Conservation (phyloP, 768 basidiomycete genomes). For the Phanerochaete sordida region DNA sequence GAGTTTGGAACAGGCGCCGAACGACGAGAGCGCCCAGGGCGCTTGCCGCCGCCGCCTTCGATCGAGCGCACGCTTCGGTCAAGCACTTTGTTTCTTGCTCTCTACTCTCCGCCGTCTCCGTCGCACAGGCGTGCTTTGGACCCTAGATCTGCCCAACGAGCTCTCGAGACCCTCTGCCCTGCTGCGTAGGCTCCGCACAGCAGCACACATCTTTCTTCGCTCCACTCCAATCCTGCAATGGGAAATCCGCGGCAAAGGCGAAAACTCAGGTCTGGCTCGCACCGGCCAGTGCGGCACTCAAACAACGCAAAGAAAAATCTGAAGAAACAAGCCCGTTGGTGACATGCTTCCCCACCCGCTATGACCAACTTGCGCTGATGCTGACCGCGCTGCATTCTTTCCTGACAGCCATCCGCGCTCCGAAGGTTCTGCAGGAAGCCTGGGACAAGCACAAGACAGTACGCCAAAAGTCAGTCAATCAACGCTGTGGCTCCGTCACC, state of each 20-base stretch:
- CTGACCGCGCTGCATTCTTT: slow-evolving; percentile 10
- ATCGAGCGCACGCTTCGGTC: neutral
- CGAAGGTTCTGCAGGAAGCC: slow-evolving; percentile 73
- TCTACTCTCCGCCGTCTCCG: neutral
- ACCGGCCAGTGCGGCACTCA: slow-evolving; percentile 72
- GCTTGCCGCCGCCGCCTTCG: neutral
- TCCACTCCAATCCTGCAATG: slow-evolving; percentile 42
- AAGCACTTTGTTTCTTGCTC: neutral
- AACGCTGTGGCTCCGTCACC: slow-evolving; percentile 1
- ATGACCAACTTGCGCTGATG: slow-evolving; percentile 7
- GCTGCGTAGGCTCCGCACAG: neutral
- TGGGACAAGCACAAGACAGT: slow-evolving; percentile 91
- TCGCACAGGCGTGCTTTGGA: neutral
- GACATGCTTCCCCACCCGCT: slow-evolving; percentile 14
- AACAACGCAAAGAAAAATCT: slow-evolving; percentile 69
- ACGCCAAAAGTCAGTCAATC: slow-evolving; percentile 76
- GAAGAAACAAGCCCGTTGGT: slow-evolving; percentile 75
- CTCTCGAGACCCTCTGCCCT: neutral
- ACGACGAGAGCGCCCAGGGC: neutral
- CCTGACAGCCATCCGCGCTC: slow-evolving; percentile 69
- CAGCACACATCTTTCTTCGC: neutral
- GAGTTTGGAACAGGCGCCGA: slow-evolving; percentile 9
- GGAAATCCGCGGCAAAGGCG: slow-evolving; percentile 92
- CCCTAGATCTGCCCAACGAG: neutral
- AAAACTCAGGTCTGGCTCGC: slow-evolving; percentile 76